Percentiles rank a stretch among this genome's conserved stretches.
phyloP scores from a whole-genome alignment of 371 early-diverging fungal species.

The Dinochytrium kinnereticum region DNA sequence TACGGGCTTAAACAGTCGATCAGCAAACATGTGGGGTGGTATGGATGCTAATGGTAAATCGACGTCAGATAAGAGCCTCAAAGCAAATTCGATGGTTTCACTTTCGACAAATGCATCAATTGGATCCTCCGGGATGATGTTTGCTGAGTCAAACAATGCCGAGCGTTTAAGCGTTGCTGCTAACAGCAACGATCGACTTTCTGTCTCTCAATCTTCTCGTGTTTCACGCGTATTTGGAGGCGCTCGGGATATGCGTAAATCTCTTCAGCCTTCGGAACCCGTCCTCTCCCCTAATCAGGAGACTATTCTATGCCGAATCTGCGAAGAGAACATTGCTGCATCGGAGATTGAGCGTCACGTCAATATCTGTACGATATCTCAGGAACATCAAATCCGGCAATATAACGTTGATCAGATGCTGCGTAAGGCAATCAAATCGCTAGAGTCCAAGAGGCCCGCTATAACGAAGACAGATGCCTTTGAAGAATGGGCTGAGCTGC shows the following conservation, averaged over 20 bases:
- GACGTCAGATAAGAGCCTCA: background rate
- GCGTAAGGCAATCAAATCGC: slow-evolving; percentile 29
- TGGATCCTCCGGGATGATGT: background rate
- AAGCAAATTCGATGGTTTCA: background rate
- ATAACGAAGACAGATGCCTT: slow-evolving; percentile 13
- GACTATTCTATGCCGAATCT: slow-evolving; percentile 69
- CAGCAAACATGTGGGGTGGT: background rate
- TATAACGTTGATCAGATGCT: slow-evolving; percentile 61
- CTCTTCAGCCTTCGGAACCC: background rate
- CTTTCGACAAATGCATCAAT: background rate
- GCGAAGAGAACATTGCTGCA: slow-evolving; percentile 65
- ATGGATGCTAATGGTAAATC: background rate
- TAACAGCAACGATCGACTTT: background rate
- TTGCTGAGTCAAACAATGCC: background rate
- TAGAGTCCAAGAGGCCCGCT: background rate
- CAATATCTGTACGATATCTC: slow-evolving; percentile 64
- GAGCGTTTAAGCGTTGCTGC: background rate
- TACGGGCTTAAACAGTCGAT: background rate
- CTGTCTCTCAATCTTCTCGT: background rate
- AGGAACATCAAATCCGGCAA: slow-evolving; percentile 64
- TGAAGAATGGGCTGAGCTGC: slow-evolving; percentile 39
- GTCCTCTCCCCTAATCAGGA: background rate
- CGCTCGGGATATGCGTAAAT: background rate
- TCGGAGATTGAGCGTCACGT: slow-evolving; percentile 63
- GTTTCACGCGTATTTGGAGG: background rate